Conservation (phyloP, 2,329 filamentous ascomycete genomes). For the Fusarium secorum region DNA sequence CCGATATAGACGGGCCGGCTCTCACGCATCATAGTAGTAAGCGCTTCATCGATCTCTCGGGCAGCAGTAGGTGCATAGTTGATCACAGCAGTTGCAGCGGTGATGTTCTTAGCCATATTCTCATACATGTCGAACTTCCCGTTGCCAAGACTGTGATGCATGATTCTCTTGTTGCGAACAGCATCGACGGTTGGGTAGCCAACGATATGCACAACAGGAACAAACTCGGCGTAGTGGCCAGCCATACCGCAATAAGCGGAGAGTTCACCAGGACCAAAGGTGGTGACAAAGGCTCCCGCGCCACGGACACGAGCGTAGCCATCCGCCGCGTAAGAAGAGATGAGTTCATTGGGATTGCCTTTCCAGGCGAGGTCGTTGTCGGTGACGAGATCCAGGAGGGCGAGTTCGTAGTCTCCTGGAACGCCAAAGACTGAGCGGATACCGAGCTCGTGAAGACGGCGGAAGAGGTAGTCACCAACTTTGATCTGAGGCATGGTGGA, state of each 20-base stretch:
- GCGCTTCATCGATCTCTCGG: not conserved
- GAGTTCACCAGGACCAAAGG: not conserved
- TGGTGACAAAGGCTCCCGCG: not conserved
- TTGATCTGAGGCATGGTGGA: not conserved
- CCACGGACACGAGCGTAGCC: not conserved
- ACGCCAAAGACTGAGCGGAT: not conserved
- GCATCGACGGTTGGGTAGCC: not conserved
- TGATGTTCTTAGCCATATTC: not conserved
- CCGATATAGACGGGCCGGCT: not conserved
- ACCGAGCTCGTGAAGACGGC: not conserved
- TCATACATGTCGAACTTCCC: not conserved
- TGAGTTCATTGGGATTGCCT: not conserved
- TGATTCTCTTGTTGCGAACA: not conserved
- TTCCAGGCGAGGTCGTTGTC: not conserved
- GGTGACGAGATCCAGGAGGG: not conserved
- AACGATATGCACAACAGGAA: not conserved
- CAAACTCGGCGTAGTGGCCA: not conserved
- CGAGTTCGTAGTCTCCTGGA: not conserved
- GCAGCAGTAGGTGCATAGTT: not conserved
- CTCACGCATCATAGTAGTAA: not conserved
- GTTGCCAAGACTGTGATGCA: conserved; percentile 1
- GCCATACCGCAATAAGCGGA: not conserved
- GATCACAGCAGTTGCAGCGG: not conserved
- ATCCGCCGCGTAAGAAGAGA: not conserved
- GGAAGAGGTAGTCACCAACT: conserved; percentile 4